Conservation (phyloP, 2,329 filamentous ascomycete species). For the Curvularia hawaiiensis region DNA sequence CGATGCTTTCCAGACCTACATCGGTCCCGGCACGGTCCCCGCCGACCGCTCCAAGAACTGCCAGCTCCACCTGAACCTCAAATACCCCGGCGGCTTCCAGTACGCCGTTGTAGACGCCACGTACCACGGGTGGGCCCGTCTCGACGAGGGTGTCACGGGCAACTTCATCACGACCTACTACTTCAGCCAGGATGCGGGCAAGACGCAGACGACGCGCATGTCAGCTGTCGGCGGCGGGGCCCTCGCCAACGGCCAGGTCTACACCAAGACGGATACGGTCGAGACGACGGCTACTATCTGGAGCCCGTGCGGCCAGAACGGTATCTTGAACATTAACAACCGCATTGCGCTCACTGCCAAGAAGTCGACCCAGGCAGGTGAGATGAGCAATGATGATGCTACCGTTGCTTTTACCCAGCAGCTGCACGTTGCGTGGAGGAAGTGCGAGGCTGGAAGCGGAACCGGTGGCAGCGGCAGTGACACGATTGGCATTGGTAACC, state of each 20-base stretch:
- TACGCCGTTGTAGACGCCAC: constrained; percentile 44
- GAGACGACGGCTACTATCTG: constrained; percentile 43
- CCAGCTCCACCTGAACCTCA: constrained; percentile 43
- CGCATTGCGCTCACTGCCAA: constrained; percentile 34
- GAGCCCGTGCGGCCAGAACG: constrained; percentile 42
- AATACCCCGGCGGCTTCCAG: constrained; percentile 48
- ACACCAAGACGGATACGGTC: constrained; percentile 52
- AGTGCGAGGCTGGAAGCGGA: constrained; percentile 22
- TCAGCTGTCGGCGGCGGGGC: constrained; percentile 42
- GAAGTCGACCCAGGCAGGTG: constrained; percentile 30
- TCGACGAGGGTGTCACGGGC: constrained; percentile 43
- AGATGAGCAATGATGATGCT: constrained; percentile 43
- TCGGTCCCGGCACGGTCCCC: constrained; percentile 35
- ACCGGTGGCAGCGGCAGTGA: constrained; percentile 18
- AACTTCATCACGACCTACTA: constrained; percentile 44
- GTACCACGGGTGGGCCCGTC: constrained; percentile 45
- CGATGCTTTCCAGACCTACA: constrained; percentile 44
- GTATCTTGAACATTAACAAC: constrained; percentile 44
- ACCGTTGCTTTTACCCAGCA: constrained; percentile 45
- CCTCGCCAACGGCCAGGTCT: constrained; percentile 49
- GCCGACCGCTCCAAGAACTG: constrained; percentile 45
- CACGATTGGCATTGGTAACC: constrained; percentile 34
- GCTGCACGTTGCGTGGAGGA: constrained; percentile 41
- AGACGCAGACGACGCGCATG: constrained; percentile 37
- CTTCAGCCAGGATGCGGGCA: constrained; percentile 44